These are phyloP conservation scores for Nannochloropsis salina DNA, from an alignment of 108 stramenopile species.

Conservation along the genomic window DNA sequence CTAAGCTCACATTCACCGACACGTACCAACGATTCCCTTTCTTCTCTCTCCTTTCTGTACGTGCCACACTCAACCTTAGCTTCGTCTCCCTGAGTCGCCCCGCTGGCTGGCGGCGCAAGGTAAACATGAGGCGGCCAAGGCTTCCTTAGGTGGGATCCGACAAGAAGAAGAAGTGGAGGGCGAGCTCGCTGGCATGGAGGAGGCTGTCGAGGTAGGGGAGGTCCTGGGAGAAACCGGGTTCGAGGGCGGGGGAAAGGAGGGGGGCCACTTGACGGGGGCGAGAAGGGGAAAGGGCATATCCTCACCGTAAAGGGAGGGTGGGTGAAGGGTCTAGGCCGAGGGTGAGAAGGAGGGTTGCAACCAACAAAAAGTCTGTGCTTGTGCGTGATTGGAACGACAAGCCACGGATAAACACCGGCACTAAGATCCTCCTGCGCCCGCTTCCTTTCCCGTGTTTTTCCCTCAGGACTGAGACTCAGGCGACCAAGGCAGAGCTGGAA, in stretches of 20 bases:
- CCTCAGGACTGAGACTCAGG: not conserved
- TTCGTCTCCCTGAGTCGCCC: slow-evolving; percentile 48
- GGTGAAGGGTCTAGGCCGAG: too few species aligned
- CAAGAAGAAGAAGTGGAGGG: slow-evolving; percentile 41
- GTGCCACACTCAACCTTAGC: not conserved
- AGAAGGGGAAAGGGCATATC: too few species aligned
- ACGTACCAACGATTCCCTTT: not conserved
- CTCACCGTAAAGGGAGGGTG: too few species aligned
- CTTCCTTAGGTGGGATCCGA: slow-evolving; percentile 37
- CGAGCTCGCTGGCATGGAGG: slow-evolving; percentile 33
- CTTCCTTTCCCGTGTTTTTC: too few species aligned
- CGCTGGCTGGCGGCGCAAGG: slow-evolving; percentile 46
- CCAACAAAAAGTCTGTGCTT: too few species aligned
- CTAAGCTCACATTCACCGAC: not conserved
- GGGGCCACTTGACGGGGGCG: too few species aligned
- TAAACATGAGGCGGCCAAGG: slow-evolving; percentile 33
- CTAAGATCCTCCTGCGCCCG: too few species aligned
- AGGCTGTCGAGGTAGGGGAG: slow-evolving; percentile 26
- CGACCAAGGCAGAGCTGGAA: too few species aligned
- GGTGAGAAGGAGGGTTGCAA: too few species aligned
- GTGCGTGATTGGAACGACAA: too few species aligned
- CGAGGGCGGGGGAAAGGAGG: too few species aligned
- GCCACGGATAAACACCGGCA: too few species aligned
- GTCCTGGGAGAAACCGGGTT: slow-evolving; percentile 22
- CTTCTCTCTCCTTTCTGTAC: not conserved